A percentile compares a stretch with the other conserved stretches of the same genome.
Evolutionary conservation across 495 filamentous ascomycete species (phyloP).

Genomic region (Oidiodendron maius): DNA sequence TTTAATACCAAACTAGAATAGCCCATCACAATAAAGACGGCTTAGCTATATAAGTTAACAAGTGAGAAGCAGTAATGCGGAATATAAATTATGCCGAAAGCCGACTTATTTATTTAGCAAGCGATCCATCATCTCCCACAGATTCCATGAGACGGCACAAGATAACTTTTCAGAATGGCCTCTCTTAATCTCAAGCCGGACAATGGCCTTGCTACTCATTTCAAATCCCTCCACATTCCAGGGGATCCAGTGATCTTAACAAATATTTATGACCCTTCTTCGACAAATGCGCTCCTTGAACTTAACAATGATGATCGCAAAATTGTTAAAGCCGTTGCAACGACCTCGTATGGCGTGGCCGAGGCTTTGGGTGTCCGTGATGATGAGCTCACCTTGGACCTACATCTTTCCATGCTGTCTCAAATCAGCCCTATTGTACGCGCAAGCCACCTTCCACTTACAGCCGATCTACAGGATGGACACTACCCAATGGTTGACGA

Average conservation of each 20-base stretch:
- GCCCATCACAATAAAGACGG: too few relatives aligned
- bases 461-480: slow-evolving; percentile 46
- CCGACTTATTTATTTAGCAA: too few relatives aligned
- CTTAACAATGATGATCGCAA: slow-evolving; percentile 31
- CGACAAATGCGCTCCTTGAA: slow-evolving; percentile 35
- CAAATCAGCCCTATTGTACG: slow-evolving; percentile 15
- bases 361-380: slow-evolving; percentile 34
- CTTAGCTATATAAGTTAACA: too few relatives aligned
- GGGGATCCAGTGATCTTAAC: slow-evolving; percentile 41
- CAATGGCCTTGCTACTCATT: neutral
- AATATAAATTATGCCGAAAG: too few relatives aligned
- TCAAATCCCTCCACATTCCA: slow-evolving; percentile 15
- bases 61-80: too few relatives aligned
- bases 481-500: too few relatives aligned
- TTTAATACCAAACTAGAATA: too few relatives aligned
- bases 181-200: too few relatives aligned
- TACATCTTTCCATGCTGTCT: slow-evolving; percentile 26
- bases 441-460: slow-evolving; percentile 27
- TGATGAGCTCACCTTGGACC: slow-evolving; percentile 31
- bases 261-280: slow-evolving; percentile 44
- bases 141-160: too few relatives aligned
- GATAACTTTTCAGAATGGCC: too few relatives aligned
- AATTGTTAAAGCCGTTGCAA: slow-evolving; percentile 47
- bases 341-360: slow-evolving; percentile 44
- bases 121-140: too few relatives aligned